Evolutionary conservation across 257 asterid species (phyloP).

Genomic region (Rhazya stricta): DNA sequence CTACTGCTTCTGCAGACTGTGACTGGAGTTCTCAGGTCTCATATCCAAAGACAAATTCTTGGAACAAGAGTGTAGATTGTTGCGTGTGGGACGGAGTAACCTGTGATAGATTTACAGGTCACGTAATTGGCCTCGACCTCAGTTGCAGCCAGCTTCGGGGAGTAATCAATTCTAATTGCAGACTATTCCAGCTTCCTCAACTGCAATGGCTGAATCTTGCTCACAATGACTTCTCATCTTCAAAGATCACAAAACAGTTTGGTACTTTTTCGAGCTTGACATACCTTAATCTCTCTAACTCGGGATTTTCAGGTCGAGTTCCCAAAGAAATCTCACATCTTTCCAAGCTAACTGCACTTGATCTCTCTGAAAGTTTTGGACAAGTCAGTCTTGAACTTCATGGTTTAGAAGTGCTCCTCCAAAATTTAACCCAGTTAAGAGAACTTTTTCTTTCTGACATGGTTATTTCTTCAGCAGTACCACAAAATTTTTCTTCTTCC

Average conservation of each 20-base stretch:
- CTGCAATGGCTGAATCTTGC: constrained; percentile 6
- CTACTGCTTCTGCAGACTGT: background rate
- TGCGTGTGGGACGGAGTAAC: background rate
- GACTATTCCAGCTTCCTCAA: constrained; percentile 1
- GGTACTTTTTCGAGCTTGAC: background rate
- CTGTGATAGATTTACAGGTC: background rate
- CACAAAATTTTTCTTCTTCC: background rate
- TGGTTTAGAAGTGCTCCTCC: background rate
- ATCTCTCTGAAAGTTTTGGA: background rate
- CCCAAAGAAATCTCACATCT: background rate
- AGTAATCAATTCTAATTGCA: background rate
- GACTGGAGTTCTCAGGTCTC: background rate
- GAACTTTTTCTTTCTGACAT: background rate
- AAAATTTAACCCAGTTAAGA: background rate
- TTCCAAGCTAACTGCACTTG: background rate
- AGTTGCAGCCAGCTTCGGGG: constrained; percentile 10
- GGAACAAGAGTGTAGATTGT: background rate
- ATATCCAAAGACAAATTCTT: background rate
- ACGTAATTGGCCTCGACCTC: background rate
- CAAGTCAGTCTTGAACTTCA: background rate
- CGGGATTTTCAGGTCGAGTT: background rate
- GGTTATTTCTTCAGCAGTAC: background rate
- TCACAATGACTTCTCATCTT: background rate
- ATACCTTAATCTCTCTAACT: background rate
- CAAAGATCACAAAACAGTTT: background rate